Conservation (phyloP, 176 grass and related monocot genomes). For the Echinochloa phyllopogon region DNA sequence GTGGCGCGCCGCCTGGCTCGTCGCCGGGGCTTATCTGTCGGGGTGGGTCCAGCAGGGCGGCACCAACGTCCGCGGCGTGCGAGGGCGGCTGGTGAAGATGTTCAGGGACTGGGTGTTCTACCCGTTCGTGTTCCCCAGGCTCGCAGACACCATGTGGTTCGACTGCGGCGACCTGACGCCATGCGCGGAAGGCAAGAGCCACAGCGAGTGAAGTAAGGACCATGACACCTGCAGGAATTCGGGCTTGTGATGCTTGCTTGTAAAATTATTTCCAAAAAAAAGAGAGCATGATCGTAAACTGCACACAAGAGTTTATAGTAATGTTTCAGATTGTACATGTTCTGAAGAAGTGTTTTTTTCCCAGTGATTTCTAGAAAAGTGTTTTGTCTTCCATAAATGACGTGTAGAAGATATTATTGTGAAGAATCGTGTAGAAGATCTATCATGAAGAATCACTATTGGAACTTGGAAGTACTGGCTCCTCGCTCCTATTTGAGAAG, state of each 20-base stretch:
- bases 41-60: conserved; percentile 64
- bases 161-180: conserved; percentile 51
- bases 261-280: not conserved
- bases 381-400: no score
- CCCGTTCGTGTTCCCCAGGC: conserved; percentile 51
- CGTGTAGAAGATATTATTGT: no score
- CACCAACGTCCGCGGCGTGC: conserved; percentile 27
- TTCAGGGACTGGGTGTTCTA: conserved; percentile 63
- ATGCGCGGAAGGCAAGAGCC: not conserved
- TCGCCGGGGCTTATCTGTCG: conserved; percentile 33
- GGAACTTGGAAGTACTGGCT: no score
- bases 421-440: no score
- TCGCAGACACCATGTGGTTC: conserved; percentile 48
- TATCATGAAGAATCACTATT: no score
- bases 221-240: not conserved
- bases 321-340: no score
- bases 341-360: no score
- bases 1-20: conserved; percentile 46
- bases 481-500: no score
- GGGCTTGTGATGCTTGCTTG: not conserved
- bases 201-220: not conserved
- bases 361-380: no score
- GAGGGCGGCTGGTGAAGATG: conserved; percentile 23
- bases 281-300: no score
- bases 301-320: no score